Evolutionary conservation across 1,139 yeast genomes (phyloP), one percentile per base, ranked within the genome.

Genomic region (Geotrichum candidum): DNA sequence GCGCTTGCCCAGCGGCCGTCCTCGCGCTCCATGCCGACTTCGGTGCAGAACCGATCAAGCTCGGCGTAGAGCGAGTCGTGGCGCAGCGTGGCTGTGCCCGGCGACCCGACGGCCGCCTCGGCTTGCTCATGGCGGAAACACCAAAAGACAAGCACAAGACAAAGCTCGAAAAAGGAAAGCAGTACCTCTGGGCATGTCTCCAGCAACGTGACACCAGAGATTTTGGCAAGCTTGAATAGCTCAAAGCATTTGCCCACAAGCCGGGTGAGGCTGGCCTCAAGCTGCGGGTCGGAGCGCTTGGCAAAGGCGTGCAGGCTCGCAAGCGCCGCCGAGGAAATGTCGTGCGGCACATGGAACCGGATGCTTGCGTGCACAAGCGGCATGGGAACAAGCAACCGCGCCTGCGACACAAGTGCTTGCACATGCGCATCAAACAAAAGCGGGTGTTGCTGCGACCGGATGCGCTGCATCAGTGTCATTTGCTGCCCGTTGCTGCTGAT

Each of bases 111-210:
- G 5, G 48, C 52, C 35, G 45, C 25, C 18, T 11, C 18, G 31
- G 33, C 3, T 45, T 31, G 22, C 31, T 33, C 18, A 38, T 18
- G 48, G 45, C 18, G 58, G 13, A 11, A 27, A 57, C 71, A 67
- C 76, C 76, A 73, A 67, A 72, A 69, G 27, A 72, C 65, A 23
- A 73, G 64, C 10, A 70, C 66, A 50, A 72, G 60, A 1, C 69
- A 63, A 38, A 71, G 57, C 61, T 73, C 75, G 50, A 71, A 70
- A 22, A 68, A 67, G 23, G 68, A 63, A 51, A 70, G 61, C 27
- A 70, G 51, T 51, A 67, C 62, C 53, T 71, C 73, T 13, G 67
- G 68, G 64, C 48, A 69, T 68, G 56, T 68, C 72, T 65, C 68
- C 58, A 65, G 63, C 52, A 69, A 60, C 29, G 65, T 61, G 51